Evolutionary conservation across 2,329 filamentous ascomycete species (phyloP), one percentile per base, ranked within the genome.

Genomic region (Acephala macrosclerotiorum): DNA sequence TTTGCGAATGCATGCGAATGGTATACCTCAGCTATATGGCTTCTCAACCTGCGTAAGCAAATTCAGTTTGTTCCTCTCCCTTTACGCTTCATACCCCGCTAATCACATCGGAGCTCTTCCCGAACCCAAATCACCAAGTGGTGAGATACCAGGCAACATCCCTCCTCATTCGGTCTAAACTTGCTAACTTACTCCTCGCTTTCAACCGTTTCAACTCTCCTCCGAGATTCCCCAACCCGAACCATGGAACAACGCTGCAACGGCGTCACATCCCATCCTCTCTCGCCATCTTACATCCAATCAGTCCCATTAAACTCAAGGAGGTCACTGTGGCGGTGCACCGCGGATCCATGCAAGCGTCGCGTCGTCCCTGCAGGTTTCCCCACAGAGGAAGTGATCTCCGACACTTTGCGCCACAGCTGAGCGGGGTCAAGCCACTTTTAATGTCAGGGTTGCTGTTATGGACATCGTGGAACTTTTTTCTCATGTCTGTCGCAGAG

Each of bases 401-500:
- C 47, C 47, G 42, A 25, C 22, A 61, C 53, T 59, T 59, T 36
- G 47, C 55, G 64, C 64, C 64, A 66, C 64, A 66, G 18, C 42
- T 64, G 22, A 18, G 33, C 20, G 58, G 58, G 49, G 36, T 62
- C 64, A 61, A 66, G 64, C 64, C 64, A 66, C 64, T 58, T 61
- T 38, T 36, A 38, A 38, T 20, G 42, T 36, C 55, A 45, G 61
- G 61, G 45, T n/a, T 25, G 14, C n/a, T 22, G n/a, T 42, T 42
- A 20, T 6, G 56, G 36, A n/a, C n/a, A n/a, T n/a, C n/a, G n/a
- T n/a, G n/a, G n/a, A n/a, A n/a, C n/a, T n/a, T n/a, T n/a, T n/a
- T n/a, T n/a, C n/a, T 38, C 36, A 38, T 38, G 36, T 38, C 36
- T 14, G n/a, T n/a, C n/a, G n/a, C n/a, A n/a, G n/a, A n/a, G n/a